These are phyloP conservation scores for Paraleonurus japonicus DNA, from an alignment of 257 asterid genomes.

Conservation along the genomic window DNA sequence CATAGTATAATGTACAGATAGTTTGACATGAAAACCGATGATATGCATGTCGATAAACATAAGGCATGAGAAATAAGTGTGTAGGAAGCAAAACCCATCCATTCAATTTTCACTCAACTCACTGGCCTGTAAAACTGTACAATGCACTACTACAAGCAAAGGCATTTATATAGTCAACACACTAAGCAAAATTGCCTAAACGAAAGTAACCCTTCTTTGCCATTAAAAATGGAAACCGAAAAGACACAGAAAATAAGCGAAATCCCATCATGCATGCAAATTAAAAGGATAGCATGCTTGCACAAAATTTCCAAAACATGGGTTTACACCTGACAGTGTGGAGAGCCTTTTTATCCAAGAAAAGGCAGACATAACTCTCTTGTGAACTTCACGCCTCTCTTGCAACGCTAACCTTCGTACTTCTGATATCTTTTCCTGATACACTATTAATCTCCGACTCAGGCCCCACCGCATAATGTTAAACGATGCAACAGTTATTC, in stretches of 20 bases:
- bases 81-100: background rate
- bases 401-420: background rate
- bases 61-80: too few species aligned
- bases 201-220: background rate
- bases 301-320: background rate
- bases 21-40: too few species aligned
- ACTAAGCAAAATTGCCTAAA: constrained; percentile 7
- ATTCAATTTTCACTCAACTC: background rate
- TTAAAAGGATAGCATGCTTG: constrained; percentile 38
- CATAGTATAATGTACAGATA: background rate
- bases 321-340: background rate
- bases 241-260: background rate
- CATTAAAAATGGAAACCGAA: background rate
- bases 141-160: background rate
- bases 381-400: background rate
- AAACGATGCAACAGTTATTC: background rate
- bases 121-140: constrained; percentile 2
- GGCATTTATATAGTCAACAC: background rate
- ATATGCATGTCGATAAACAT: too few species aligned
- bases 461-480: background rate
- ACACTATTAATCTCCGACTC: background rate
- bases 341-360: background rate
- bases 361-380: too few species aligned
- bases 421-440: background rate
- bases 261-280: constrained; percentile 34